Evolutionary conservation across 140 eudicot species (phyloP), one percentile per base, ranked within the genome.

Genomic region (Erigeron philadelphicus): DNA sequence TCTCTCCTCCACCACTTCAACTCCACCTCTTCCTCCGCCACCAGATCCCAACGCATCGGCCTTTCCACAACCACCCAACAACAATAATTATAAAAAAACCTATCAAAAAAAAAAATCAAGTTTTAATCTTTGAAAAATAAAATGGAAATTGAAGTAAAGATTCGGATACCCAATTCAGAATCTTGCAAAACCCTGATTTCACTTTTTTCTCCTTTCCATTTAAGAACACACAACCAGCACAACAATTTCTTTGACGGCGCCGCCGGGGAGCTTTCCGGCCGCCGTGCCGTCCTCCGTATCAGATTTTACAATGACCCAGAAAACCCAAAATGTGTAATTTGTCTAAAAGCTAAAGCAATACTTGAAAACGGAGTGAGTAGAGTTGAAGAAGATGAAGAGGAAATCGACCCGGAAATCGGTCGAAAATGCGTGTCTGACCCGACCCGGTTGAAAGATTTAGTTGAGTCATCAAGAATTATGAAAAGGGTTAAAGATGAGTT

Each of bases 71-170:
- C 21, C 4, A 2, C 16, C 9, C 63, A 3, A 57, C 6, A 17
- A 8, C 18, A 11, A 57, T 0, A 57, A 57, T 56, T 5, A 7
- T 1, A 7, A 17, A 56, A 47, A 47, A 52, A 71, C 64, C 63
- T 48, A 7, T 70, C 7, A n/a, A 9, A 42, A 85, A 0, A 8
- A 49, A 49, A 10, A 52, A 52, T 3, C 3, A 9, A n/a, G 2
- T n/a, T 52, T 52, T 52, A 0, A 52, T 53, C 11, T 31, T 31
- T 31, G 3, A 31, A 0, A 31, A 31, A 16, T 16, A 19, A 16
- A n/a, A 53, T 90, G 95, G 95, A 87, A 59, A 76, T 90, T 1
- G 97, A 90, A 74, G 97, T 90, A 25, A 90, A 90, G 81, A 84
- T 90, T 66, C 78, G 85, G 11, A 19, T 90, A 13, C 92, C 86